Evolutionary conservation across 306 rosid genomes (phyloP), one percentile per base, ranked within the genome.

Genomic region (Mimosa bimucronata): DNA sequence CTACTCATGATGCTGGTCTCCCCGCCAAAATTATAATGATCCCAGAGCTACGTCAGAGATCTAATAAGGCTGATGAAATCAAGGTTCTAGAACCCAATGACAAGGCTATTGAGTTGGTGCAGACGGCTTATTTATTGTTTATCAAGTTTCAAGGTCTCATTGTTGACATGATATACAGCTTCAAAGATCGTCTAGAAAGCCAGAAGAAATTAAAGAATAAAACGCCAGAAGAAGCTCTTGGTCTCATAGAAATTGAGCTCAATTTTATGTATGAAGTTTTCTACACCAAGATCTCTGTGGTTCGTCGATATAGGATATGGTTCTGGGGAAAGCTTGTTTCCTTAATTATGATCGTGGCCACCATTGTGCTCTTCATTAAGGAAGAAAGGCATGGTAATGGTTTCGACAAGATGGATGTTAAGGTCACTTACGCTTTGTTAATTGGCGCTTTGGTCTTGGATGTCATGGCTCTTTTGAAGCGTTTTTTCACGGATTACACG

Each of bases 11-110:
- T 0, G 79, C 83, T 2, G 38, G 78, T 6, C 71, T 87, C 12
- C 82, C 88, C 0, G 19, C 85, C 11, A 1, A 2, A 0, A 82
- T 80, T 12, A 38, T 73, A 2, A 1, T 77, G 5, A 48, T 73
- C 6, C 38, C 40, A 1, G 85, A 82, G 44, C 83, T 69, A 0
- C n/a, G n/a, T 48, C 44, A 9, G 4, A 6, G 28, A 46, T 5
- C 5, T 1, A n/a, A 55, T 2, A 11, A 9, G 13, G 48, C 15
- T 44, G 38, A 34, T 34, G 38, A 34, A 2, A 6, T 34, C 38
- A 34, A 34, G 38, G 1, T 6, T 34, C 38, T 2, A 34, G 38
- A 34, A 34, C 5, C 38, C 5, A 34, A 34, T 34, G 5, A 44
- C 7, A 0, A 6, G 2, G 2, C 1, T 6, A 6, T 3, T 9